Evolutionary conservation across 2,329 filamentous ascomycete genomes (phyloP).

Genomic region (Pseudophaeomoniella oleicola): DNA sequence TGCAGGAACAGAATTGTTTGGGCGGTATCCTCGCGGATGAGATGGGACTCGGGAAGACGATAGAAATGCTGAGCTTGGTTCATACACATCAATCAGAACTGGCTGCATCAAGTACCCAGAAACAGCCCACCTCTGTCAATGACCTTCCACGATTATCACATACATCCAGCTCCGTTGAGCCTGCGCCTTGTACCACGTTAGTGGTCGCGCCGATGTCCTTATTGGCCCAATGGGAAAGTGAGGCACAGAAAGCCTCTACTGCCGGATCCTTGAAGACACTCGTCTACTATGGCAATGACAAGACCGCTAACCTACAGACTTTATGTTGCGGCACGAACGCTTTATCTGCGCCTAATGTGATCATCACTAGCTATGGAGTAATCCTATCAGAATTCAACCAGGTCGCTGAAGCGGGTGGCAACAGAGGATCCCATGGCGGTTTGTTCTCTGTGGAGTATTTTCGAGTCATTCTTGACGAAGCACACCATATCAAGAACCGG

Average conservation of each 20-base stretch:
- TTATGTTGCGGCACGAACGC: constrained; percentile 65
- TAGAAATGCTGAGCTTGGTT: constrained; percentile 91
- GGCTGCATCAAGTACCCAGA: constrained; percentile 14
- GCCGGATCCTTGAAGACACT: constrained; percentile 69
- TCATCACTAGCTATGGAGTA: constrained; percentile 90
- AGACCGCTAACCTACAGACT: constrained; percentile 60
- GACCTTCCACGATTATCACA: constrained; percentile 48
- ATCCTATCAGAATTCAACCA: constrained; percentile 81
- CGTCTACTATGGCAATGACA: constrained; percentile 86
- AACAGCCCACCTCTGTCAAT: constrained; percentile 34
- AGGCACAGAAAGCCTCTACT: constrained; percentile 79
- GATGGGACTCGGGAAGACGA: constrained; percentile 97
- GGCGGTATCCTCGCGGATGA: constrained; percentile 88
- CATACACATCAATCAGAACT: constrained; percentile 62
- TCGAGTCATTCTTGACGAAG: constrained; percentile 88
- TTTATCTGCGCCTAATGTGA: constrained; percentile 64
- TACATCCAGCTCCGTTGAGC: constrained; percentile 41
- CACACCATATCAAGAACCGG: constrained; percentile 80
- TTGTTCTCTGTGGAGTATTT: constrained; percentile 92
- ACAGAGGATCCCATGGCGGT: constrained; percentile 51
- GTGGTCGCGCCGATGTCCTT: constrained; percentile 96
- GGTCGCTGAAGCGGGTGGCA: constrained; percentile 50
- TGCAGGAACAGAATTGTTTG: constrained; percentile 85
- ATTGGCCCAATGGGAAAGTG: constrained; percentile 92
- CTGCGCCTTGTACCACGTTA: constrained; percentile 76